Evolutionary conservation across 305 asterid genomes (phyloP), one percentile per base, ranked within the genome.

Genomic region (Fraxinus angustifolia): DNA sequence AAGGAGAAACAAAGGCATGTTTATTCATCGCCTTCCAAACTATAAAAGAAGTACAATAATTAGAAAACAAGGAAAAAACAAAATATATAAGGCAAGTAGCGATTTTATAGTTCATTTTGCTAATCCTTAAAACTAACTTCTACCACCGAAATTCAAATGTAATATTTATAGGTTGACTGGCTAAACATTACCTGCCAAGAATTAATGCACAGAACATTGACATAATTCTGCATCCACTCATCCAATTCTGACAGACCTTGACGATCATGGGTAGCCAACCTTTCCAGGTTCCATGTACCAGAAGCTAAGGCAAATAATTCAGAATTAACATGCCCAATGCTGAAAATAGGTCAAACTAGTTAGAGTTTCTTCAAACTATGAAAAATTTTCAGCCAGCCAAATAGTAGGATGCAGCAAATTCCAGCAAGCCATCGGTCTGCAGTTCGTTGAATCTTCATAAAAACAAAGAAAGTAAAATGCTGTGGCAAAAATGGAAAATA

Each of bases 241-340:
- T 90, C 91, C 78, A 84, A 87, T 80, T 72, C 85, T 45, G 88
- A 85, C 67, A 80, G 85, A 83, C 77, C 80, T 79, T 83, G 86
- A 82, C 78, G 90, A 79, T 81, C 83, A 79, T 77, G 79, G 14
- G 80, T n/a, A 40, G 84, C 82, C 33, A 87, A 45, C 21, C 65
- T 84, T 31, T 86, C 88, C 75, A 82, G 84, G 76, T 85, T 88
- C 92, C 91, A 86, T 60, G 91, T 75, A 82, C 91, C 90, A 86
- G 93, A 92, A 76, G 92, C 98, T 83, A 94, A 86, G 78, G 96
- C 89, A 88, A 85, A 91, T 65, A 95, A 91, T 78, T 91, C 97
- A 33, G 97, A 88, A 89, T 93, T 89, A 85, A 95, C 97, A 78
- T 87, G 93, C 75, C 98, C 99, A 88, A 95, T 91, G 83, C 99